Percentiles rank a stretch among this genome's conserved stretches.
These are phyloP conservation scores for Mycogone perniciosa DNA, from an alignment of 2,329 filamentous ascomycete species.

Conservation along the genomic window DNA sequence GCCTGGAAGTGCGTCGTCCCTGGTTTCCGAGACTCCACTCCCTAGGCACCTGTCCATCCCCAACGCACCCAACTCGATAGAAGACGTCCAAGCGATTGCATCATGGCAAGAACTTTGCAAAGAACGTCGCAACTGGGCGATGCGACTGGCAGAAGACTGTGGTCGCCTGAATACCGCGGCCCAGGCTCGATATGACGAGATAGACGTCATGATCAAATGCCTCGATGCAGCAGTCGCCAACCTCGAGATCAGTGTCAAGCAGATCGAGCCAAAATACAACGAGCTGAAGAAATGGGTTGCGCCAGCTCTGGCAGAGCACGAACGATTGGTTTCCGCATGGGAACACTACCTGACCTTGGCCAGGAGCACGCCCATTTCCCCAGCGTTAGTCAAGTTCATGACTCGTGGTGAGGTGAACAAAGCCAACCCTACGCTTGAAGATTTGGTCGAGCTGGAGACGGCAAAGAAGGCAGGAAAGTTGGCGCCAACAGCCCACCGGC, in stretches of 20 bases:
- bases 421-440: conserved; percentile 56
- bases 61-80: conserved; percentile 73
- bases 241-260: conserved; percentile 66
- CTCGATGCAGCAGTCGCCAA: conserved; percentile 83
- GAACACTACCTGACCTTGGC: conserved; percentile 62
- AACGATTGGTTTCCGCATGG: conserved; percentile 57
- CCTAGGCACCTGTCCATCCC: conserved; percentile 53
- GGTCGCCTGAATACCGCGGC: conserved; percentile 55
- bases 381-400: conserved; percentile 61
- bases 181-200: conserved; percentile 62
- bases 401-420: conserved; percentile 40
- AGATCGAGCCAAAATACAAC: conserved; percentile 64
- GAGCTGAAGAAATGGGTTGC: conserved; percentile 65
- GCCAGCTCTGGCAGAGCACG: conserved; percentile 61
- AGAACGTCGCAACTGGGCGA: conserved; percentile 72
- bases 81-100: conserved; percentile 70
- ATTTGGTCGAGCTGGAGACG: conserved; percentile 69
- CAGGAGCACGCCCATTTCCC: conserved; percentile 56
- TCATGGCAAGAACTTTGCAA: conserved; percentile 89
- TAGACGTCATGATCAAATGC: conserved; percentile 70
- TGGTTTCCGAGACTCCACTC: conserved; percentile 43
- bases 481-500: conserved; percentile 50
- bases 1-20: conserved; percentile 35
- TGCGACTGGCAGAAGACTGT: conserved; percentile 63
- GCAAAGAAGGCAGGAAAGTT: conserved; percentile 66